Percentiles rank a stretch among this genome's conserved stretches.
Conservation (phyloP, 331 rosid genomes). For the Dryas integrifolia region DNA sequence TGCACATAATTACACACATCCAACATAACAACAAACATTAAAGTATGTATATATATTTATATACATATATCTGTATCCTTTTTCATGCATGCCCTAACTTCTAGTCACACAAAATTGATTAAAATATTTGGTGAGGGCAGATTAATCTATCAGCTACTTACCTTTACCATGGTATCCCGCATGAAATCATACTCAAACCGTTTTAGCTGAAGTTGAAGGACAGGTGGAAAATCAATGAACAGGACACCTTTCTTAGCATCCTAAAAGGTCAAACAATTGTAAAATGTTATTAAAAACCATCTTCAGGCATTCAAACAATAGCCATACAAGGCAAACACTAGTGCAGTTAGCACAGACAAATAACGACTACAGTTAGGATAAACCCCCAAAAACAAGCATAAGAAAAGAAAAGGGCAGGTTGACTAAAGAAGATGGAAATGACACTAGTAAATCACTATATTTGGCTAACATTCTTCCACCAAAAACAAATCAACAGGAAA, state of each 20-base stretch:
- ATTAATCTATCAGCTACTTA: constrained; percentile 37
- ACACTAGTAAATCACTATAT: background rate
- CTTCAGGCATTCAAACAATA: background rate
- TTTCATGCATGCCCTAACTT: background rate
- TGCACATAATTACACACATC: no score
- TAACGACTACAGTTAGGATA: no score
- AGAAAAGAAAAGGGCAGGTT: no score
- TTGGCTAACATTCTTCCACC: background rate
- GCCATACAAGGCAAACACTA: background rate
- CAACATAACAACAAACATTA: no score
- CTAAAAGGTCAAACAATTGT: constrained; percentile 34
- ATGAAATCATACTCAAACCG: constrained; percentile 93
- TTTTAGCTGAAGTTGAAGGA: constrained; percentile 91
- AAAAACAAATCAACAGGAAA: background rate
- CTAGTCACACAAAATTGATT: no score
- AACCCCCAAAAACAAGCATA: no score
- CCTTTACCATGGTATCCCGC: constrained; percentile 98
- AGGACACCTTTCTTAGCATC: constrained; percentile 94
- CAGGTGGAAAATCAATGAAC: constrained; percentile 97
- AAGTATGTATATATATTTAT: no score
- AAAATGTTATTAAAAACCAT: background rate
- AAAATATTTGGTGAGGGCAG: background rate
- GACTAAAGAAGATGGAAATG: background rate
- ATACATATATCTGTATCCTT: no score
- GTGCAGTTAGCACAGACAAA: no score